phyloP scores from a whole-genome alignment of 2,329 filamentous ascomycete genomes.

The Fusarium robinianum region DNA sequence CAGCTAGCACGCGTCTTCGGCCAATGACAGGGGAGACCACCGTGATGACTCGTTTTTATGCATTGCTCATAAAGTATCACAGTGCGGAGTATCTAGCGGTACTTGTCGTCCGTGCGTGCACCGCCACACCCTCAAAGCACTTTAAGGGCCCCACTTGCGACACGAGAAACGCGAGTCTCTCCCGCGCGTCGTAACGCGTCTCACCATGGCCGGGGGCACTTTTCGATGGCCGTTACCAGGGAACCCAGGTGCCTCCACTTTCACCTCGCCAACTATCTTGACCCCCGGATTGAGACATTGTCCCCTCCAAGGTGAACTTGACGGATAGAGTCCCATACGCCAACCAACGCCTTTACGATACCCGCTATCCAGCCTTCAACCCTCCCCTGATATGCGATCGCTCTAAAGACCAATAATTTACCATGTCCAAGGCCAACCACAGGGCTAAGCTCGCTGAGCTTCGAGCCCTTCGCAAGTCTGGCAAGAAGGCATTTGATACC shows the following conservation, averaged over 20 bases:
- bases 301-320: too few relatives aligned
- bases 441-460: constrained; percentile 73
- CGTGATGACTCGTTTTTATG: constrained; percentile 8
- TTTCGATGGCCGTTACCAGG: constrained; percentile 29
- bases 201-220: constrained; percentile 22
- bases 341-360: constrained; percentile 5
- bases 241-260: constrained; percentile 20
- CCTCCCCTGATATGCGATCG: constrained; percentile 27
- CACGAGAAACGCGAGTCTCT: constrained; percentile 22
- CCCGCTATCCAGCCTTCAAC: background rate
- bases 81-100: constrained; percentile 4
- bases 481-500: constrained; percentile 86
- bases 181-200: constrained; percentile 26
- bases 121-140: constrained; percentile 8
- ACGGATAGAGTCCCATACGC: too few relatives aligned
- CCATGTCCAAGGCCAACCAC: constrained; percentile 46
- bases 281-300: too few relatives aligned
- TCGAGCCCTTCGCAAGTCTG: constrained; percentile 79
- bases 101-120: background rate
- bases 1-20: constrained; percentile 7
- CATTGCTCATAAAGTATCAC: constrained; percentile 1
- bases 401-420: constrained; percentile 26
- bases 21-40: constrained; percentile 5
- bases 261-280: constrained; percentile 8
- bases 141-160: constrained; percentile 19